Percentiles rank a stretch among this genome's conserved stretches.
These are phyloP conservation scores for Hypoxylon sp. DNA, from an alignment of 2,329 filamentous ascomycete species.

Conservation along the genomic window DNA sequence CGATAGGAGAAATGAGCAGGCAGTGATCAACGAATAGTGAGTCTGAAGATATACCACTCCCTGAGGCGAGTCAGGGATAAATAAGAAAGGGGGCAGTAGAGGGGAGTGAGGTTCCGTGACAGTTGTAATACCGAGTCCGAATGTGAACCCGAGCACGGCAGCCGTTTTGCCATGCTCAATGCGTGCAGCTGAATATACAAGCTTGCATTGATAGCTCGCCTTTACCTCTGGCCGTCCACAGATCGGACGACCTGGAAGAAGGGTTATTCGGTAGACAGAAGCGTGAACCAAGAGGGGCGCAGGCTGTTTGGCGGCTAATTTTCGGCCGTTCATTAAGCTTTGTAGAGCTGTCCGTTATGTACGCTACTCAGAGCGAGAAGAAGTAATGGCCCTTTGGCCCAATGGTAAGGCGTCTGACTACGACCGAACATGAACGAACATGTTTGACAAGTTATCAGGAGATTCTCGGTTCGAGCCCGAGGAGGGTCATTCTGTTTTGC, in stretches of 20 bases:
- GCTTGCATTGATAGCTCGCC: neutral
- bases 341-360: neutral
- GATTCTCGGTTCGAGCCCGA: slow-evolving; percentile 19
- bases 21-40: too few species aligned
- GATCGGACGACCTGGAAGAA: neutral
- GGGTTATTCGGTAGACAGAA: neutral
- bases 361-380: neutral
- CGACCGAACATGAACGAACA: slow-evolving; percentile 5
- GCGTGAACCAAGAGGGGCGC: too few species aligned
- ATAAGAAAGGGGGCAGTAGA: too few species aligned
- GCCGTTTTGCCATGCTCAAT: neutral
- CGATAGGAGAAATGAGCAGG: too few species aligned
- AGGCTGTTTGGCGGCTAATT: too few species aligned
- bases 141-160: neutral
- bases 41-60: too few species aligned
- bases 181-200: neutral
- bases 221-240: neutral
- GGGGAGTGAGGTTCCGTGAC: too few species aligned
- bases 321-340: too few species aligned
- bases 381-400: slow-evolving; percentile 12
- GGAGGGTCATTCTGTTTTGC: slow-evolving; percentile 5
- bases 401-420: slow-evolving; percentile 21
- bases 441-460: slow-evolving; percentile 8
- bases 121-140: neutral
- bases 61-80: too few species aligned